Conservation (phyloP, 129 eudicot species). For the Ambrosia artemisiifolia region DNA sequence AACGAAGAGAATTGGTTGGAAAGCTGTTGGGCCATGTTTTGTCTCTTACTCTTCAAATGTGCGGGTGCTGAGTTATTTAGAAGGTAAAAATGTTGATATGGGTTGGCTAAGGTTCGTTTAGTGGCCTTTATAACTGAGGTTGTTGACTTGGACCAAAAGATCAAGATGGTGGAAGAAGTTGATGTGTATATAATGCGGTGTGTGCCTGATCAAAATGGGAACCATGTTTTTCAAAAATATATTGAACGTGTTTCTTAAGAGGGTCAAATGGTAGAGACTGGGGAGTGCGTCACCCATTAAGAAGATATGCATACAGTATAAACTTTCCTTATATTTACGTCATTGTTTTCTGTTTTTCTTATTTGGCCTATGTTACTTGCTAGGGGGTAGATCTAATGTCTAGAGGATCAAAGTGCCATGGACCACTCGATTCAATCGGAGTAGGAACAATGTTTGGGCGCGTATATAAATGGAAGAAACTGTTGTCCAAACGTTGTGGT, state of each 20-base stretch:
- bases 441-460: too few species aligned
- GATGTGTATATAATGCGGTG: conserved; percentile 88
- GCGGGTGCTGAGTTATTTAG: conserved; percentile 73
- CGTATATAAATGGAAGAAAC: too few species aligned
- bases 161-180: conserved; percentile 84
- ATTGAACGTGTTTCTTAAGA: conserved; percentile 91
- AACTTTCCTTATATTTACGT: too few species aligned
- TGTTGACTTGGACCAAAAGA: conserved; percentile 90
- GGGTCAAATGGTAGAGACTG: too few species aligned
- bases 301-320: too few species aligned
- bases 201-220: conserved; percentile 93
- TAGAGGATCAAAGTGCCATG: too few species aligned
- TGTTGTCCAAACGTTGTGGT: too few species aligned
- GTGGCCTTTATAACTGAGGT: conserved; percentile 48
- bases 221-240: conserved; percentile 87
- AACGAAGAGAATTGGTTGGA: conserved; percentile 63
- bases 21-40: conserved; percentile 66
- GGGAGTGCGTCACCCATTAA: too few species aligned
- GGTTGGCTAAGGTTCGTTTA: neutral
- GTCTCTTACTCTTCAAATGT: conserved; percentile 73
- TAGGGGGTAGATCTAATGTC: too few species aligned
- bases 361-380: too few species aligned
- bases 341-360: too few species aligned
- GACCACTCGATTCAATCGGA: too few species aligned
- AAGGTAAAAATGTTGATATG: conserved; percentile 50